phyloP scores from a whole-genome alignment of 2,329 filamentous ascomycete species.

The Monosporascus sp. region DNA sequence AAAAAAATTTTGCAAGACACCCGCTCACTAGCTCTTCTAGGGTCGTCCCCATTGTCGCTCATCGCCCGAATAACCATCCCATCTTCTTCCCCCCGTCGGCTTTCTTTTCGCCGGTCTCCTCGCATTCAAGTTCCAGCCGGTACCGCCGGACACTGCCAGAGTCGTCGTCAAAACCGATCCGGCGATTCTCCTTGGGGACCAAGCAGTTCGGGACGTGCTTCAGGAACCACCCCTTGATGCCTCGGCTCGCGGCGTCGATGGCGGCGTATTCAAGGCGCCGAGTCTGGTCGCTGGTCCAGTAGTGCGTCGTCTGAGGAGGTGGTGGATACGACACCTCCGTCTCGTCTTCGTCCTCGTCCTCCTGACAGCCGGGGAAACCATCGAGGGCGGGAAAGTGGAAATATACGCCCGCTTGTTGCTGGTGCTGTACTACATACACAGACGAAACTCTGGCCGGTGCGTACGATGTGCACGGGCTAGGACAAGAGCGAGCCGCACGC shows the following conservation, averaged over 20 bases:
- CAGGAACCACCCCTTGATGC: constrained; percentile 56
- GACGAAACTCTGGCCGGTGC: constrained; percentile 19
- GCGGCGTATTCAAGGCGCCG: constrained; percentile 60
- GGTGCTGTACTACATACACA: constrained; percentile 8
- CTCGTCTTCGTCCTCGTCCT: constrained; percentile 10
- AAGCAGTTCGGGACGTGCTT: constrained; percentile 57
- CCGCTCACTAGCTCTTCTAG: not conserved
- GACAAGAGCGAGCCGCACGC: constrained; percentile 34
- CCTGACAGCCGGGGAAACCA: constrained; percentile 14
- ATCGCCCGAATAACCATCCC: constrained; percentile 24
- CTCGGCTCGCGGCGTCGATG: constrained; percentile 57
- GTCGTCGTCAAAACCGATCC: constrained; percentile 57
- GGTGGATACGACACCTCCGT: constrained; percentile 29
- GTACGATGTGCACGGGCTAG: constrained; percentile 19
- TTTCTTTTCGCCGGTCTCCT: constrained; percentile 26
- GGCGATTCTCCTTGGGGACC: constrained; percentile 41
- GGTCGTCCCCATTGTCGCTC: not conserved
- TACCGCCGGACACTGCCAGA: constrained; percentile 59
- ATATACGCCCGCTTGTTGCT: constrained; percentile 32
- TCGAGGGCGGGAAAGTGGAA: constrained; percentile 47
- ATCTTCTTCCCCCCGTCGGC: constrained; percentile 17
- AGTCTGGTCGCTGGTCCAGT: constrained; percentile 62
- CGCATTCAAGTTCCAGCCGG: constrained; percentile 51
- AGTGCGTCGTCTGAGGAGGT: constrained; percentile 57
- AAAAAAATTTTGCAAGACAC: too few relatives aligned